These are phyloP conservation scores for Aspergillus candidus DNA, from an alignment of 2,329 filamentous ascomycete species.

Conservation along the genomic window DNA sequence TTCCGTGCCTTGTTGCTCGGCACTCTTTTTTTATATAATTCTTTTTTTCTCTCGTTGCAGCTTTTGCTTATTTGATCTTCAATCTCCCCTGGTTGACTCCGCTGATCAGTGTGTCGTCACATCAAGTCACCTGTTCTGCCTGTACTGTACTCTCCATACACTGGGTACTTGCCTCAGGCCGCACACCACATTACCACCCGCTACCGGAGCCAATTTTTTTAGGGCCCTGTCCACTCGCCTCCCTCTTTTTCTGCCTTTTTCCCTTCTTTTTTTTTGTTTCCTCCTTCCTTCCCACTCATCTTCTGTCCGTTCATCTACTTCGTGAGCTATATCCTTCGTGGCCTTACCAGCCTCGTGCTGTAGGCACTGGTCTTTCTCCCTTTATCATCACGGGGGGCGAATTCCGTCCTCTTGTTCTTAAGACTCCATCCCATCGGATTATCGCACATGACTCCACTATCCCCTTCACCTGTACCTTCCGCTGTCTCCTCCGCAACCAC, in stretches of 20 bases:
- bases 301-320: conserved; percentile 1
- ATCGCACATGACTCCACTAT: conserved; percentile 39
- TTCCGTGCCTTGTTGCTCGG: conserved; percentile 15
- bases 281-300: not conserved
- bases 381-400: conserved; percentile 18
- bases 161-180: conserved; percentile 15
- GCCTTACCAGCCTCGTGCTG: conserved; percentile 24
- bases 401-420: conserved; percentile 18
- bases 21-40: conserved; percentile 6
- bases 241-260: conserved; percentile 9
- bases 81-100: not conserved
- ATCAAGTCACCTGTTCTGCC: too few relatives aligned
- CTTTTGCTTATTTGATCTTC: not conserved
- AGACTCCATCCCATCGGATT: conserved; percentile 14
- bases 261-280: conserved; percentile 1
- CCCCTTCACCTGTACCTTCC: conserved; percentile 39
- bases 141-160: too few relatives aligned
- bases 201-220: conserved; percentile 16
- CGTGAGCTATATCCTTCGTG: conserved; percentile 8
- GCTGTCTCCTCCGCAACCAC: conserved; percentile 37
- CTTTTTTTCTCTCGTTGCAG: conserved; percentile 3
- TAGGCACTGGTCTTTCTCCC: conserved; percentile 14
- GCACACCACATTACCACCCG: conserved; percentile 2
- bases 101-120: not conserved
- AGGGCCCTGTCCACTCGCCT: too few relatives aligned